Evolutionary conservation across 768 basidiomycete genomes (phyloP).

Genomic region (Lactifluus piperatus): DNA sequence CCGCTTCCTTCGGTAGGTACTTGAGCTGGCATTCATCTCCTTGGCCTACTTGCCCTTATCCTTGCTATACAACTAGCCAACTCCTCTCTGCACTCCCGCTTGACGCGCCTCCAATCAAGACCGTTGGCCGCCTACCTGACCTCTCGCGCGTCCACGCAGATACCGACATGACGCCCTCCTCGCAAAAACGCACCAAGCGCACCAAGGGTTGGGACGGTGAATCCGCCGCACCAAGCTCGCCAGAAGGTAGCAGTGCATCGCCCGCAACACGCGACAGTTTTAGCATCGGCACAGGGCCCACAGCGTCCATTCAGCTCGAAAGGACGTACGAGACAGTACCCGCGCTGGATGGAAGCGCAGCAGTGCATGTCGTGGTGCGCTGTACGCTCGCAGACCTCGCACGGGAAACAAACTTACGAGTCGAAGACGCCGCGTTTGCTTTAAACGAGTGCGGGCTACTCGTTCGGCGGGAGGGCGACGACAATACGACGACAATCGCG

Average conservation of each 20-base stretch:
- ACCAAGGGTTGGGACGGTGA: constrained; percentile 73
- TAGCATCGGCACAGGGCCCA: constrained; percentile 33
- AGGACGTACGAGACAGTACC: constrained; percentile 50
- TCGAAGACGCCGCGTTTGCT: constrained; percentile 85
- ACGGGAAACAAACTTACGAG: constrained; percentile 65
- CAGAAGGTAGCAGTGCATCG: constrained; percentile 10
- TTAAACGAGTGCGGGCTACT: constrained; percentile 82
- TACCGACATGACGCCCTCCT: neutral
- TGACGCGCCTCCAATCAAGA: constrained; percentile 38
- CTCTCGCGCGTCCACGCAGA: constrained; percentile 17
- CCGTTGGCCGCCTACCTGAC: constrained; percentile 32
- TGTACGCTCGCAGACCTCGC: constrained; percentile 78
- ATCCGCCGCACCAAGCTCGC: constrained; percentile 31
- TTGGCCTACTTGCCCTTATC: neutral
- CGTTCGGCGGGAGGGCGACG: constrained; percentile 28
- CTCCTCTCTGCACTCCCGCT: constrained; percentile 54
- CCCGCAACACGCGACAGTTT: constrained; percentile 8
- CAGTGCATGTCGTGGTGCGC: constrained; percentile 53
- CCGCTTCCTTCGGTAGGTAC: constrained; percentile 69
- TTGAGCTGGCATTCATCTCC: neutral
- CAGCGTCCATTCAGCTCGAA: constrained; percentile 26
- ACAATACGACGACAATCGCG: constrained; percentile 38
- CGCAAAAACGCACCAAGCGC: constrained; percentile 12
- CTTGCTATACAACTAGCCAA: constrained; percentile 30
- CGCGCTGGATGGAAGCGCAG: constrained; percentile 59